These are phyloP conservation scores for Nectriaceae sp. DNA, from an alignment of 2,329 filamentous ascomycete species.

Conservation along the genomic window DNA sequence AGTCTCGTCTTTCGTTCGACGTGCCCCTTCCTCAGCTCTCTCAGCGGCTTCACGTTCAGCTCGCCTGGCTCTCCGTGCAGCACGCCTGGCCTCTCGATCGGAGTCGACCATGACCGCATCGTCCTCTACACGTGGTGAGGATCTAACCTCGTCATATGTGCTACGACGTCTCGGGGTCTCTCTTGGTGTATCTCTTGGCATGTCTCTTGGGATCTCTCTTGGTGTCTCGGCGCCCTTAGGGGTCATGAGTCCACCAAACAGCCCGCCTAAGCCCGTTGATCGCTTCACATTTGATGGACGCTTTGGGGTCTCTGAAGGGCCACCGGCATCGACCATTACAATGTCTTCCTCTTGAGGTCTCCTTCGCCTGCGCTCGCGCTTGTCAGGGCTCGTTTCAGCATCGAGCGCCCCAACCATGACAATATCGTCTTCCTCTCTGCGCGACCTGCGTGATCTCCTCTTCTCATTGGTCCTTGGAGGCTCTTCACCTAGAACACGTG, in stretches of 20 bases:
- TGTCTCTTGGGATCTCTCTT: constrained; percentile 1
- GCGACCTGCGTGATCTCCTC: constrained; percentile 1
- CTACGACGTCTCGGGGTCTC: constrained; percentile 45
- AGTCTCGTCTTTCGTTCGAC: constrained; percentile 57
- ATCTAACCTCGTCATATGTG: constrained; percentile 49
- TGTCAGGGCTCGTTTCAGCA: constrained; percentile 35
- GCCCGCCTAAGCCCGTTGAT: constrained; percentile 53
- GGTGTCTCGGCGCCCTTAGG: constrained; percentile 39
- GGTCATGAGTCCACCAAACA: constrained; percentile 63
- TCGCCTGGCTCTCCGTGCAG: constrained; percentile 46
- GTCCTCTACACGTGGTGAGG: constrained; percentile 52
- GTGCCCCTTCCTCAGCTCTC: constrained; percentile 58
- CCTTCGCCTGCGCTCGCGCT: constrained; percentile 35
- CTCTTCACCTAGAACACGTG: constrained; percentile 69
- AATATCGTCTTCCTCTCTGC: constrained; percentile 48
- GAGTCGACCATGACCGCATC: constrained; percentile 52
- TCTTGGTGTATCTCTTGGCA: constrained; percentile 24
- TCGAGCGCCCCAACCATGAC: constrained; percentile 48
- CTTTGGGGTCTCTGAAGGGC: constrained; percentile 35
- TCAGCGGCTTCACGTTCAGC: constrained; percentile 46
- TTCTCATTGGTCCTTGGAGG: constrained; percentile 33
- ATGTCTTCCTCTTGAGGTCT: constrained; percentile 40
- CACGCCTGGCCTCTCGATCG: constrained; percentile 60
- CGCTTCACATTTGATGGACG: constrained; percentile 48
- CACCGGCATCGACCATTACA: constrained; percentile 39